A percentile compares a stretch with the other conserved stretches of the same genome.
Evolutionary conservation across 495 filamentous ascomycete genomes (phyloP).

Genomic region (Tirmania nivea): DNA sequence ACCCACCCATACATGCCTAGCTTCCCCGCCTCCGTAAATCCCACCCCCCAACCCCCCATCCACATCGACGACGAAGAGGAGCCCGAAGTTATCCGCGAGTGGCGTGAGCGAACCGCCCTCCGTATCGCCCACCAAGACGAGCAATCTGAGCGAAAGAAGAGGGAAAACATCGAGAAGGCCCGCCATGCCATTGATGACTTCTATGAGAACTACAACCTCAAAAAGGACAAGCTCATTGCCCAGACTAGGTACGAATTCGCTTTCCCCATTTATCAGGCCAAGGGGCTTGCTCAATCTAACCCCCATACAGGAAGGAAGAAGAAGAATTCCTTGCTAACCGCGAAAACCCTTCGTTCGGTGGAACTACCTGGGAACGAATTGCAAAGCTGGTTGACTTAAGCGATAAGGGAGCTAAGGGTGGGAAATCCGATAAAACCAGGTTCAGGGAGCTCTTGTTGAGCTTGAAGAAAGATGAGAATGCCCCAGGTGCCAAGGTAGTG

Average conservation of each 20-base stretch:
- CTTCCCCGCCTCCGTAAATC: slow-evolving; percentile 35
- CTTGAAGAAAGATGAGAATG: slow-evolving; percentile 75
- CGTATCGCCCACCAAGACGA: slow-evolving; percentile 75
- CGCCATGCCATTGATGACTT: slow-evolving; percentile 89
- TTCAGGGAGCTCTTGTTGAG: slow-evolving; percentile 82
- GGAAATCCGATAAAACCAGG: slow-evolving; percentile 75
- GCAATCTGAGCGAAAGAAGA: slow-evolving; percentile 60
- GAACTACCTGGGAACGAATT: slow-evolving; percentile 96
- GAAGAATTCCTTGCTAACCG: slow-evolving; percentile 75
- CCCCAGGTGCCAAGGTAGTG: not conserved
- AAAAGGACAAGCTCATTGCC: slow-evolving; percentile 73
- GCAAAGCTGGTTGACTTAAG: slow-evolving; percentile 89
- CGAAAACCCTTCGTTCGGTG: slow-evolving; percentile 79
- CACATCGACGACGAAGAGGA: slow-evolving; percentile 47
- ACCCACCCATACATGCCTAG: not conserved
- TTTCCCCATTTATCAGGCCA: not conserved
- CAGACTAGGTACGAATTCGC: slow-evolving; percentile 36
- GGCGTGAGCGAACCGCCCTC: slow-evolving; percentile 78
- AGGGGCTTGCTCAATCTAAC: not conserved
- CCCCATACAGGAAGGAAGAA: slow-evolving; percentile 39
- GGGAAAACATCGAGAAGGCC: slow-evolving; percentile 62
- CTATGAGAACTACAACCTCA: slow-evolving; percentile 97
- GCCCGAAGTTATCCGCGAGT: slow-evolving; percentile 68
- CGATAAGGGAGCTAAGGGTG: slow-evolving; percentile 66
- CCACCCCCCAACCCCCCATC: slow-evolving; percentile 28